These are phyloP conservation scores for Blastobotrys mokoenaii DNA, from an alignment of 805 yeast species.

Conservation along the genomic window DNA sequence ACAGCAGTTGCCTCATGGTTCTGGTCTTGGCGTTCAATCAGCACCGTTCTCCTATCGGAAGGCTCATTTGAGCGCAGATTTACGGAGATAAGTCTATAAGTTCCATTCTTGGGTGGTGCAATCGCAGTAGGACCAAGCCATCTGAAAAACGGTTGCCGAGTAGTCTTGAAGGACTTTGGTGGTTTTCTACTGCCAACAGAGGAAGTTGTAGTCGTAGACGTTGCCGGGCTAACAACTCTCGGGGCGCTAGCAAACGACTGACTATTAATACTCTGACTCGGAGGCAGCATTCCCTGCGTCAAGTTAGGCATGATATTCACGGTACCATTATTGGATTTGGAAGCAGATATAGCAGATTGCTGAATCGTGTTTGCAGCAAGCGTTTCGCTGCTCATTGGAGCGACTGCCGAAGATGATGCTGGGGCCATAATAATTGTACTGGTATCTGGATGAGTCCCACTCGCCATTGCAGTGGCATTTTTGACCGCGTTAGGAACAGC, in stretches of 20 bases:
- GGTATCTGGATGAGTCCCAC: not conserved
- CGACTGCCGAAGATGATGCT: not conserved
- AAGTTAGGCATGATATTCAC: not conserved
- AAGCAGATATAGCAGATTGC: too few relatives aligned
- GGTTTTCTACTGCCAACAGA: not conserved
- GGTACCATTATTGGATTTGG: not conserved
- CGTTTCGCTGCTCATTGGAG: not conserved
- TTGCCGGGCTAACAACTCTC: not conserved
- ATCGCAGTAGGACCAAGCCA: conserved; percentile 27
- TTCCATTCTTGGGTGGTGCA: conserved; percentile 23
- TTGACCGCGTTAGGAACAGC: not conserved
- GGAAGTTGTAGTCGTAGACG: not conserved
- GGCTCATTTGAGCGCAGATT: conserved; percentile 15
- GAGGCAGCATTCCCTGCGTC: not conserved
- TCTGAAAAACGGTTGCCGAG: conserved; percentile 23
- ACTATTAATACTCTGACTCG: not conserved
- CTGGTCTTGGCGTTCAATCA: conserved; percentile 11
- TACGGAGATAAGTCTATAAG: conserved; percentile 22
- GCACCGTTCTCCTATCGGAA: conserved; percentile 6
- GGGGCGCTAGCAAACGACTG: not conserved
- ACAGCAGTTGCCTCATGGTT: not conserved
- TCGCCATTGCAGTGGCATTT: too few relatives aligned
- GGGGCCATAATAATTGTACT: not conserved
- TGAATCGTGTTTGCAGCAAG: not conserved
- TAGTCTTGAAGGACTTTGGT: conserved; percentile 1